Evolutionary conservation across 805 yeast species (phyloP).

Genomic region (Pichia kluyveri): DNA sequence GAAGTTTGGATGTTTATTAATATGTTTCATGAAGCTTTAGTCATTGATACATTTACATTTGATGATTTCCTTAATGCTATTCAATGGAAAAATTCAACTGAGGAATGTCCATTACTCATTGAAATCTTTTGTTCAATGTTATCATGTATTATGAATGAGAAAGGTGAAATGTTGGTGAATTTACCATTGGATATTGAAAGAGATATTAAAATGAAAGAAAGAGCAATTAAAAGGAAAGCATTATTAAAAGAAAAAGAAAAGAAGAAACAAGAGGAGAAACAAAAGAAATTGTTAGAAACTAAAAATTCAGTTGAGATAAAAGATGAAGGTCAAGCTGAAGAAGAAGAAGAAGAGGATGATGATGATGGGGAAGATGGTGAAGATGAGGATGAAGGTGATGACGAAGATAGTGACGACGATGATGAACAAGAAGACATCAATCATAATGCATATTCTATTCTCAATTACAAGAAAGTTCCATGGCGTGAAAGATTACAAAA

Average conservation of each 20-base stretch:
- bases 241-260: constrained; percentile 14
- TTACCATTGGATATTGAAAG: constrained; percentile 21
- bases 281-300: constrained; percentile 15
- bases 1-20: constrained; percentile 73
- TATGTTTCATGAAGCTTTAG: constrained; percentile 53
- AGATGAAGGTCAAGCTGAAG: constrained; percentile 12
- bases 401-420: constrained; percentile 14
- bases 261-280: constrained; percentile 11
- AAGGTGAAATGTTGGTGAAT: constrained; percentile 20
- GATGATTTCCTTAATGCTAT: constrained; percentile 64
- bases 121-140: constrained; percentile 64
- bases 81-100: constrained; percentile 35
- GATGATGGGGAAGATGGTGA: constrained; percentile 10
- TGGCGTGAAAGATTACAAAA: constrained; percentile 77
- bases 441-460: constrained; percentile 36
- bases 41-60: constrained; percentile 66
- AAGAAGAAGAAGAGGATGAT: constrained; percentile 12
- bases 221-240: constrained; percentile 12
- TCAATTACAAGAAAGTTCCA: constrained; percentile 49
- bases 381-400: constrained; percentile 13
- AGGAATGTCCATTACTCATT: constrained; percentile 44
- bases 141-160: constrained; percentile 41
- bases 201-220: constrained; percentile 13
- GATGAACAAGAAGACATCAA: constrained; percentile 25
- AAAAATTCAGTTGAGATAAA: constrained; percentile 17